Percentiles rank a stretch among this genome's conserved stretches.
phyloP scores from a whole-genome alignment of 208 protist species.

The Crithidia mellificae region DNA sequence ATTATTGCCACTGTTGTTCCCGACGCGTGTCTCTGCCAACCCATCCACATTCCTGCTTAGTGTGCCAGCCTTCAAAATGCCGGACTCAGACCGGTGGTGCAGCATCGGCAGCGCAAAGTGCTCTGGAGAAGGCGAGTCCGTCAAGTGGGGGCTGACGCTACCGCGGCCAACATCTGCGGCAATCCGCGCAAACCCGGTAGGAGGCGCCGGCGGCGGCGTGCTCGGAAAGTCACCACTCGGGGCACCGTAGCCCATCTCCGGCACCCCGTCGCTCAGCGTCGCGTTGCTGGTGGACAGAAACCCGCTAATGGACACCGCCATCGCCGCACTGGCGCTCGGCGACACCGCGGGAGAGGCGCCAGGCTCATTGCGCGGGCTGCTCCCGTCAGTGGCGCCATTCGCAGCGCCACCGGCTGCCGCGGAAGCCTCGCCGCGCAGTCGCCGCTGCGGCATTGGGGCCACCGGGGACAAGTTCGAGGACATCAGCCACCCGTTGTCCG shows the following conservation, averaged over 20 bases:
- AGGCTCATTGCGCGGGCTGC: background rate
- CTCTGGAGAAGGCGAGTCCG: conserved; percentile 20
- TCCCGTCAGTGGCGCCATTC: background rate
- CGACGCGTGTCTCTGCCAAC: background rate
- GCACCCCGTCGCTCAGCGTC: conserved; percentile 12
- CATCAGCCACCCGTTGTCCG: conserved; percentile 5
- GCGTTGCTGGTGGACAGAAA: conserved; percentile 10
- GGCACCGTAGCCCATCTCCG: background rate
- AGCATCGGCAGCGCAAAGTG: conserved; percentile 16
- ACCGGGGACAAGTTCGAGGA: conserved; percentile 3
- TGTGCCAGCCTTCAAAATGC: background rate
- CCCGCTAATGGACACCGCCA: conserved; percentile 6
- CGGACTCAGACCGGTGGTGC: conserved; percentile 3
- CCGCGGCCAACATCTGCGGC: background rate
- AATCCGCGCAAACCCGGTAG: background rate
- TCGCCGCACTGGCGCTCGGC: conserved; percentile 1
- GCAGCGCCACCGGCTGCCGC: background rate
- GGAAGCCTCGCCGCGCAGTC: conserved; percentile 14
- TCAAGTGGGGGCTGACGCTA: conserved; percentile 1
- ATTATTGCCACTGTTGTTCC: too few species aligned
- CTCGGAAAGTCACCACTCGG: conserved; percentile 10
- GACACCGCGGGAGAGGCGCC: background rate
- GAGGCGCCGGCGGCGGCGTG: conserved; percentile 14
- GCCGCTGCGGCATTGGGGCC: background rate
- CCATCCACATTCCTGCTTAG: background rate